These are phyloP conservation scores for Tylopilus rubrobrunneus DNA, from an alignment of 768 basidiomycete species.

Conservation along the genomic window DNA sequence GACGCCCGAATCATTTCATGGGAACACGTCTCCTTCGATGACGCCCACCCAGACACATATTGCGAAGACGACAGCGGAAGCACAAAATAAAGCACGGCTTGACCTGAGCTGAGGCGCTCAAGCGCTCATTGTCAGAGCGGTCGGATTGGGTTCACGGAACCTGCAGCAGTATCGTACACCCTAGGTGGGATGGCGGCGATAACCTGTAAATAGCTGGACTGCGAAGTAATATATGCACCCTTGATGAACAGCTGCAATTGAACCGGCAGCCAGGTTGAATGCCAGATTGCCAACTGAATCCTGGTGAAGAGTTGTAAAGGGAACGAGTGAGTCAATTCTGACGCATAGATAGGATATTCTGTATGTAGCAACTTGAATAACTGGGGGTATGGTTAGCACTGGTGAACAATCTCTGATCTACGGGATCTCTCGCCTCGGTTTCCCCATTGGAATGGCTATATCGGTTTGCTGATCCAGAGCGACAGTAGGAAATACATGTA, in stretches of 20 bases:
- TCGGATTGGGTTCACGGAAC: background rate
- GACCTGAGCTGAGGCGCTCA: constrained; percentile 27
- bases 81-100: constrained; percentile 19
- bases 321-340: too few species aligned
- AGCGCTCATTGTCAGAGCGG: background rate
- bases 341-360: too few species aligned
- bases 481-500: too few species aligned
- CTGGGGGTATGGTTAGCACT: too few species aligned
- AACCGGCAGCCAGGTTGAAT: background rate
- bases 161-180: background rate
- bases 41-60: constrained; percentile 21
- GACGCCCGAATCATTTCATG: constrained; percentile 60
- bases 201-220: constrained; percentile 5
- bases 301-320: too few species aligned
- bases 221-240: background rate
- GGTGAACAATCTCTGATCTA: too few species aligned
- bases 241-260: background rate
- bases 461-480: too few species aligned
- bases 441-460: too few species aligned
- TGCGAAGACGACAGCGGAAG: constrained; percentile 13
- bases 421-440: too few species aligned
- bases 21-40: constrained; percentile 48
- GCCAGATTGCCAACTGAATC: too few species aligned
- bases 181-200: background rate
- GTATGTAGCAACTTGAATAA: too few species aligned